Conservation (phyloP, 2,329 filamentous ascomycete genomes). For the Aspergillus aculeatinus region DNA sequence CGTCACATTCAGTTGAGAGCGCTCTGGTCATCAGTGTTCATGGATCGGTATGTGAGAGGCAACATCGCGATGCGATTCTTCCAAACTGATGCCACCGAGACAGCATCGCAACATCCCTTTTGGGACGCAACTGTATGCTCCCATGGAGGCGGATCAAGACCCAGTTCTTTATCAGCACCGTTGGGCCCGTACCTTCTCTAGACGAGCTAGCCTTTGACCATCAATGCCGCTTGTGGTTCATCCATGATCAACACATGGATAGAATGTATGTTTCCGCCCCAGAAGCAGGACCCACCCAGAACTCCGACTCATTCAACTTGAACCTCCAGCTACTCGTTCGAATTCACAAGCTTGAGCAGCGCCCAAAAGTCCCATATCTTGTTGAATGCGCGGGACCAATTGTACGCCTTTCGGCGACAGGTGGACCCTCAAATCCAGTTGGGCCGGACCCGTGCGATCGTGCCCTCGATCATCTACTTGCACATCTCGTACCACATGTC, state of each 20-base stretch:
- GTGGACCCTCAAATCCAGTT: no score
- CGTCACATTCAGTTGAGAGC: not conserved
- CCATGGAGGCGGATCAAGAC: slow-evolving; percentile 2
- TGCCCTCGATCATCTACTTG: not conserved
- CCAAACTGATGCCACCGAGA: not conserved
- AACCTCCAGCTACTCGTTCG: not conserved
- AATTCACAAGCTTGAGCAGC: not conserved
- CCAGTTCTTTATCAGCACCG: not conserved
- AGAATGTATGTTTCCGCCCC: not conserved
- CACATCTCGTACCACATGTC: slow-evolving; percentile 6
- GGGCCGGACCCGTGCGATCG: not conserved
- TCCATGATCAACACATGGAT: slow-evolving; percentile 6
- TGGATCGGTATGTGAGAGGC: not conserved
- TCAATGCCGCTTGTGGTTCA: slow-evolving; percentile 5
- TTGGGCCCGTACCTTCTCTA: not conserved
- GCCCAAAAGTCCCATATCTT: not conserved
- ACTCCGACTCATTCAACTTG: not conserved
- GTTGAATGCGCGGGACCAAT: not conserved
- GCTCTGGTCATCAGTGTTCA: slow-evolving; percentile 6
- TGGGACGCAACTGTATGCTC: not conserved
- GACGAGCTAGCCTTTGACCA: slow-evolving; percentile 6
- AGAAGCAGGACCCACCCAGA: no score
- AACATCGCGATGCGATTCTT: not conserved
- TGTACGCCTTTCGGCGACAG: not conserved
- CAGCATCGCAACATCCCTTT: not conserved